Base-by-base conservation (phyloP, 179 eudicot species). In the Corrigiola litoralis region DNA sequence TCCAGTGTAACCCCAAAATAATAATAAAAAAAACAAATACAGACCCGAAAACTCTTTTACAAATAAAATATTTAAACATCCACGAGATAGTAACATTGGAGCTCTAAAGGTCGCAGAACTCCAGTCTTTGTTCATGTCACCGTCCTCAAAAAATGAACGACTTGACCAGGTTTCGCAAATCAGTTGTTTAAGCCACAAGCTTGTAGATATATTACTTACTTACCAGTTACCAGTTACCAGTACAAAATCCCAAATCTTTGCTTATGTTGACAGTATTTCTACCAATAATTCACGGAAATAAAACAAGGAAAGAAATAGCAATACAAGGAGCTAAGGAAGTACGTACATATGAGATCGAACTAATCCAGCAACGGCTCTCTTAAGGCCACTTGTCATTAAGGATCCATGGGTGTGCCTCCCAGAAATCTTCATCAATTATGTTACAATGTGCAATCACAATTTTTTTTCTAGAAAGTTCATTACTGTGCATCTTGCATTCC, bases 381-480 rank as follows among this genome's bases (percentile, higher is more conserved):
- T 23, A 27, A 52, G 31, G 41, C 11, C 11, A 31, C 76, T 71
- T 63, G 16, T 63, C 78, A 33, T 63, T 67, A 23, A 92, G 84
- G 66, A 92, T 87, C 65, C 73, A 57, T 23, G 88, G 77, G 71
- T 84, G 86, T 32, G 72, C 80, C 58, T 65, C 64, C 98, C 98
- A 92, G 61, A 92, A 92, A 61, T 61, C 64, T 27, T 66, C 66
- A 13, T 84, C 85, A 48, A 92, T 92, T 69, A 92, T 89, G 58
- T 92, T 79, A 53, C 83, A 80, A 50, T 90, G 83, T 16, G 75
- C 71, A 36, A 92, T 77, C 9, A 83, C 80, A 37, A 87, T 63
- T 65, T 66, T 76, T 68, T 67, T 80, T 27, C 20, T 56, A 48
- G 65, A 72, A 46, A 61, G 74, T 51, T 68, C 71, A 46, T 4